phyloP scores from a whole-genome alignment of 768 basidiomycete genomes.

The Amanita exitialis region DNA sequence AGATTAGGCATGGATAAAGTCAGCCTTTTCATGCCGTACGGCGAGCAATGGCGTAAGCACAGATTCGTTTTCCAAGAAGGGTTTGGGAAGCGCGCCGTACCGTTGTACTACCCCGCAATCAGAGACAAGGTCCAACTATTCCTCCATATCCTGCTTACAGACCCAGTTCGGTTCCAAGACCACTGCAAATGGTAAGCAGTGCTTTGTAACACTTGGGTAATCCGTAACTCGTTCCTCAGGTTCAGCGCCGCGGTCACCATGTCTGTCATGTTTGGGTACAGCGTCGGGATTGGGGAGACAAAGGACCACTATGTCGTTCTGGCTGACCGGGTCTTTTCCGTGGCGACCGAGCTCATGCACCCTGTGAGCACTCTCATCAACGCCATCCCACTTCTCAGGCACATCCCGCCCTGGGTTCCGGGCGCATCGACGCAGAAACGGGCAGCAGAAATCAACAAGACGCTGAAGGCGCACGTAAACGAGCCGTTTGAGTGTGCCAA shows the following conservation, averaged over 20 bases:
- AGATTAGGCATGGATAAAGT: background rate
- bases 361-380: background rate
- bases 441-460: background rate
- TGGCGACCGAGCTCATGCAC: background rate
- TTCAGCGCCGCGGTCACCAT: background rate
- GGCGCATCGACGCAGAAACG: background rate
- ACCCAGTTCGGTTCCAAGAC: background rate
- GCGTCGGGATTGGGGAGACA: background rate
- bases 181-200: background rate
- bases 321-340: background rate
- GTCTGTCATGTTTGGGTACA: background rate
- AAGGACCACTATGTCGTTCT: background rate
- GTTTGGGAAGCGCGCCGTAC: background rate
- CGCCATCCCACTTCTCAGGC: background rate
- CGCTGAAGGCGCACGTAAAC: background rate
- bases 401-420: slow-evolving; percentile 3
- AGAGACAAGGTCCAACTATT: background rate
- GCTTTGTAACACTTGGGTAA: too few relatives aligned
- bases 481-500: background rate
- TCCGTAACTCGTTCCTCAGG: background rate
- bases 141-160: background rate
- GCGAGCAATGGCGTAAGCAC: background rate
- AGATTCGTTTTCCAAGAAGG: background rate
- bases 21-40: background rate
- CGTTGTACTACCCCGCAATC: background rate